Evolutionary conservation across 441 rosid genomes (phyloP).

Genomic region (Geranium incanum): DNA sequence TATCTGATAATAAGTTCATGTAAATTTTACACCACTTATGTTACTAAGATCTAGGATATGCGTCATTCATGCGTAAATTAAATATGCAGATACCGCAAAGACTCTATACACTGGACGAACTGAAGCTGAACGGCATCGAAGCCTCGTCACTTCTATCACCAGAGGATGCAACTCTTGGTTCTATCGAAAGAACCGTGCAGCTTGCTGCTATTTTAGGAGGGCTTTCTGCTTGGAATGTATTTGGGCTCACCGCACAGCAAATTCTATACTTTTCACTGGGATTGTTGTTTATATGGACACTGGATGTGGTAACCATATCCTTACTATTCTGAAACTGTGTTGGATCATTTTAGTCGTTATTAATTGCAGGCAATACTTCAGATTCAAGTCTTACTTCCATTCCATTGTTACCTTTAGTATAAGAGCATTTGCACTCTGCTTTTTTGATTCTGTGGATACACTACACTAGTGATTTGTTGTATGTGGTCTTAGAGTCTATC

Average conservation of each 20-base stretch:
- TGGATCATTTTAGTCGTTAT: background rate
- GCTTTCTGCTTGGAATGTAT: slow-evolving; percentile 50
- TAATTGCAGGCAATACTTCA: background rate
- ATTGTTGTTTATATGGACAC: slow-evolving; percentile 60
- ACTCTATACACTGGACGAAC: slow-evolving; percentile 73
- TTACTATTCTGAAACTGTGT: background rate
- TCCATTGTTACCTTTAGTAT: background rate
- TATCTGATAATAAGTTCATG: background rate
- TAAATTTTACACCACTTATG: background rate
- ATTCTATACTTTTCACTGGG: slow-evolving; percentile 57
- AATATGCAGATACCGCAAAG: slow-evolving; percentile 60
- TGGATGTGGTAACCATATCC: slow-evolving; percentile 47
- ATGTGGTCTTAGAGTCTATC: too few species aligned
- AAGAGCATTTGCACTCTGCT: too few species aligned
- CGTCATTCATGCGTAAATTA: background rate
- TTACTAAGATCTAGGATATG: background rate
- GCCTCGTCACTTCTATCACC: slow-evolving; percentile 70
- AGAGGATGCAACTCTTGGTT: slow-evolving; percentile 63
- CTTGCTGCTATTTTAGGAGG: slow-evolving; percentile 56
- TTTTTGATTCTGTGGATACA: too few species aligned
- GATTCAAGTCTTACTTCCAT: background rate
- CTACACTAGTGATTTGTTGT: too few species aligned
- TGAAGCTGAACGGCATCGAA: slow-evolving; percentile 73
- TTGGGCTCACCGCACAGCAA: slow-evolving; percentile 49
- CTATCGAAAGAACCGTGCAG: slow-evolving; percentile 66